Conservation (phyloP, 2,329 filamentous ascomycete species). For the Nannizzia gypsea region DNA sequence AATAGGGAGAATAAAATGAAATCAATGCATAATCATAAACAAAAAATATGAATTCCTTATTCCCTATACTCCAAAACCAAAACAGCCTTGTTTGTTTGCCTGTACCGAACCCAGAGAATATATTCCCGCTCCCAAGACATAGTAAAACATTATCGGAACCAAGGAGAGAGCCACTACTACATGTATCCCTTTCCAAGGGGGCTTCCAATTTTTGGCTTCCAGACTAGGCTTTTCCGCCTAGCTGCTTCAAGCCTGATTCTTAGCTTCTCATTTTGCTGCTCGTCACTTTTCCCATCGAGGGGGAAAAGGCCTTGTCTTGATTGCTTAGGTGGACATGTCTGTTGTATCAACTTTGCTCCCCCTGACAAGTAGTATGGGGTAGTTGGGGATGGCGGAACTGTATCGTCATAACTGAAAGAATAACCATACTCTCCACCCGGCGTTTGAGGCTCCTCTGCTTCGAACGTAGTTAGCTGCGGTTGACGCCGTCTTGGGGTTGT, state of each 20-base stretch:
- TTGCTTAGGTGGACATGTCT: constrained; percentile 46
- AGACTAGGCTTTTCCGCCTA: constrained; percentile 64
- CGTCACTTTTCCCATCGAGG: constrained; percentile 17
- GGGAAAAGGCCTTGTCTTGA: constrained; percentile 33
- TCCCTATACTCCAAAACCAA: neutral
- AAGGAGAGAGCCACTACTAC: neutral
- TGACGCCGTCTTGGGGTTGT: neutral
- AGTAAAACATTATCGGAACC: neutral
- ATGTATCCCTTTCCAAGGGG: constrained; percentile 42
- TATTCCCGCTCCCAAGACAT: neutral
- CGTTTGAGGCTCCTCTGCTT: neutral
- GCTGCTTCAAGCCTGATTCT: constrained; percentile 57
- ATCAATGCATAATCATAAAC: neutral
- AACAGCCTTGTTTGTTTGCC: neutral
- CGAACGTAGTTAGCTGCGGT: neutral
- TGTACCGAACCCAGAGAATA: neutral
- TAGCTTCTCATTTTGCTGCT: constrained; percentile 32
- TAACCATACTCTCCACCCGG: constrained; percentile 18
- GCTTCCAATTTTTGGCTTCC: constrained; percentile 62
- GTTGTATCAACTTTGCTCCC: constrained; percentile 35
- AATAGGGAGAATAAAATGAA: neutral
- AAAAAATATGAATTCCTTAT: neutral
- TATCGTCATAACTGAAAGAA: constrained; percentile 25
- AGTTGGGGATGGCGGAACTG: constrained; percentile 33
- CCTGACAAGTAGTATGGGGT: constrained; percentile 38